Evolutionary conservation across 2,329 filamentous ascomycete genomes (phyloP), one percentile per base, ranked within the genome.

Genomic region (Drechslera avenae): DNA sequence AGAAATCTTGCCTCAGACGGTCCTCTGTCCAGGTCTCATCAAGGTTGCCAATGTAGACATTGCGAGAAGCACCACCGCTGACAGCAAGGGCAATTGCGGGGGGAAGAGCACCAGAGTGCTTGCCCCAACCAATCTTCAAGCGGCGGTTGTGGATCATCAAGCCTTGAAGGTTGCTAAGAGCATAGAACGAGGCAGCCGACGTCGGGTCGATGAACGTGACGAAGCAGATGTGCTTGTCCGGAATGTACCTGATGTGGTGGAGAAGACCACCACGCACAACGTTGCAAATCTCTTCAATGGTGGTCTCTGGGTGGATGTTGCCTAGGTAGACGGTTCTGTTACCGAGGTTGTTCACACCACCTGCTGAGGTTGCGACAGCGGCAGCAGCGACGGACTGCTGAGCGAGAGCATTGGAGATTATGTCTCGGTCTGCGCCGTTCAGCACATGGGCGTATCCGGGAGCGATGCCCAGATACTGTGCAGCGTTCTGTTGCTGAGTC

Each of bases 191-290:
- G 33, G 94, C 94, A 18, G 94, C 94, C 3, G 94, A 95, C 18
- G 94, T 99, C 7, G 94, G 94, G 70, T 99, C 94, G 74, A 99
- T 97, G 77, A 99, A 99, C 1, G 94, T 99, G 50, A 99, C 94
- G 71, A 99, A 99, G 81, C 94, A 99, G 64, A 99, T 99, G 78
- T 99, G 94, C 84, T 99, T 99, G 79, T 99, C 94, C 5, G 94
- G 94, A 66, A 99, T 99, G 77, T 97, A 99, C 64, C 94, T 91
- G 74, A 99, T 96, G 75, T 99, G 94, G 75, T 99, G 94, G 66
- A 99, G 82, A 60, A 99, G 83, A 65, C 94, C 94, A 52, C 94
- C 94, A 59, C 94, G 86, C 44, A 99, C 94, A 50, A 99, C 94
- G 70, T 99, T 99, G 83, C 94, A 99, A 73, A 99, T 99, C 78